Evolutionary conservation across 208 protist species (phyloP).

Genomic region (Trypanosoma lewisi): DNA sequence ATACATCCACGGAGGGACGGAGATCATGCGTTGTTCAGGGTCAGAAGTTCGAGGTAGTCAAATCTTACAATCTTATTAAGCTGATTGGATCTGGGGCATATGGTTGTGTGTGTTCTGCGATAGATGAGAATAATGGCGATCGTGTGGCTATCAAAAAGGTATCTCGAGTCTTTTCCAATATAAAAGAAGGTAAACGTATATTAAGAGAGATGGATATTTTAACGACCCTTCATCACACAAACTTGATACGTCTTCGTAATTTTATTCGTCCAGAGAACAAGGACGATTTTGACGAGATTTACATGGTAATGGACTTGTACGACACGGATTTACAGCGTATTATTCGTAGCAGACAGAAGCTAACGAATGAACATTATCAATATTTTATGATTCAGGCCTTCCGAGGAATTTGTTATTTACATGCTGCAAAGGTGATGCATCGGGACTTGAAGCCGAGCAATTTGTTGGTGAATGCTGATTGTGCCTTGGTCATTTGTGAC

Average conservation of each 20-base stretch:
- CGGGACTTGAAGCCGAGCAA: conserved; percentile 96
- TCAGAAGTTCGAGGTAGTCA: conserved; percentile 82
- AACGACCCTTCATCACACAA: conserved; percentile 90
- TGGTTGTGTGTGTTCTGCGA: conserved; percentile 85
- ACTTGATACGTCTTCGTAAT: conserved; percentile 89
- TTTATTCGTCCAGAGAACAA: conserved; percentile 72
- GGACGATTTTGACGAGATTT: conserved; percentile 86
- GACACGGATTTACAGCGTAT: conserved; percentile 98
- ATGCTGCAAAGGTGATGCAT: conserved; percentile 97
- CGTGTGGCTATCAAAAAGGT: conserved; percentile 98
- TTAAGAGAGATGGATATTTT: conserved; percentile 97
- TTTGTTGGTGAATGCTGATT: conserved; percentile 95
- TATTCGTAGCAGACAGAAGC: conserved; percentile 91
- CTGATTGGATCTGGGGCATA: conserved; percentile 83
- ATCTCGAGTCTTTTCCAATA: conserved; percentile 92
- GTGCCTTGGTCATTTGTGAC: conserved; percentile 94
- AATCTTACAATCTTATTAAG: conserved; percentile 75
- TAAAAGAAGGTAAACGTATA: conserved; percentile 95
- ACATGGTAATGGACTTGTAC: conserved; percentile 90
- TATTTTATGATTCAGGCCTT: conserved; percentile 99
- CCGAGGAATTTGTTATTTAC: conserved; percentile 94
- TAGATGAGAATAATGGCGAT: conserved; percentile 42
- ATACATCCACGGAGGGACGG: conserved; percentile 52
- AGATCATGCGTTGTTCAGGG: conserved; percentile 80
- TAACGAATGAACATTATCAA: conserved; percentile 97